Conservation (phyloP, 2,329 filamentous ascomycete genomes). For the Pseudonectria buxi region DNA sequence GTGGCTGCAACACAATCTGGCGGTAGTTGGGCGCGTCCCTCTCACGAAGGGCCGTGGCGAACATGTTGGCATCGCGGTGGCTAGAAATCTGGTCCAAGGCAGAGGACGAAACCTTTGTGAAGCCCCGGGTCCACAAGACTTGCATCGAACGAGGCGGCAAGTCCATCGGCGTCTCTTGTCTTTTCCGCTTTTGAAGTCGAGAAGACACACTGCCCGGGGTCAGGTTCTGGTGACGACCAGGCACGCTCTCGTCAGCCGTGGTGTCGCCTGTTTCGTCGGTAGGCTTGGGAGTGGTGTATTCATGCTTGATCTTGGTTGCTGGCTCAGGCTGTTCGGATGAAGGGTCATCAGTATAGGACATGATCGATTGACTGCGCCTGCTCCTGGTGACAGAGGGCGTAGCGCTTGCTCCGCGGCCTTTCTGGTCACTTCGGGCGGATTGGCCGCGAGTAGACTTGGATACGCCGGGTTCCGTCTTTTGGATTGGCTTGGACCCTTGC, state of each 20-base stretch:
- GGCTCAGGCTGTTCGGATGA: conserved; percentile 36
- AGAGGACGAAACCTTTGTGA: conserved; percentile 65
- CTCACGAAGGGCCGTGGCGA: conserved; percentile 67
- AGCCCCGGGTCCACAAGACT: conserved; percentile 69
- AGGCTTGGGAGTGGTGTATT: conserved; percentile 48
- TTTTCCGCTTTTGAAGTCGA: conserved; percentile 48
- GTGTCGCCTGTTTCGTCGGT: conserved; percentile 51
- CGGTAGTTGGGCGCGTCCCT: conserved; percentile 70
- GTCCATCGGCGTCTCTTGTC: conserved; percentile 43
- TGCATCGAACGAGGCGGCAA: conserved; percentile 53
- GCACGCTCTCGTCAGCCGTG: conserved; percentile 46
- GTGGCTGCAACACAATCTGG: conserved; percentile 65
- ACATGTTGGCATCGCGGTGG: conserved; percentile 73
- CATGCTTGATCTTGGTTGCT: conserved; percentile 48
- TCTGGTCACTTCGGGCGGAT: conserved; percentile 31
- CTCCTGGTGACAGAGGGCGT: conserved; percentile 30
- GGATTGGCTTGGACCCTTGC: conserved; percentile 24
- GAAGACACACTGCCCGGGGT: conserved; percentile 33
- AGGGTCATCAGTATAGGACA: conserved; percentile 42
- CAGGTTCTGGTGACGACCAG: conserved; percentile 30
- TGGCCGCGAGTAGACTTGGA: conserved; percentile 26
- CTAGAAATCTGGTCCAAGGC: conserved; percentile 71
- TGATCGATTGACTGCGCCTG: conserved; percentile 39
- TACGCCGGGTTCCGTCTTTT: conserved; percentile 16
- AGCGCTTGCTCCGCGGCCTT: conserved; percentile 26